phyloP scores from a whole-genome alignment of 108 stramenopile species.

The Skeletonema grethae region DNA sequence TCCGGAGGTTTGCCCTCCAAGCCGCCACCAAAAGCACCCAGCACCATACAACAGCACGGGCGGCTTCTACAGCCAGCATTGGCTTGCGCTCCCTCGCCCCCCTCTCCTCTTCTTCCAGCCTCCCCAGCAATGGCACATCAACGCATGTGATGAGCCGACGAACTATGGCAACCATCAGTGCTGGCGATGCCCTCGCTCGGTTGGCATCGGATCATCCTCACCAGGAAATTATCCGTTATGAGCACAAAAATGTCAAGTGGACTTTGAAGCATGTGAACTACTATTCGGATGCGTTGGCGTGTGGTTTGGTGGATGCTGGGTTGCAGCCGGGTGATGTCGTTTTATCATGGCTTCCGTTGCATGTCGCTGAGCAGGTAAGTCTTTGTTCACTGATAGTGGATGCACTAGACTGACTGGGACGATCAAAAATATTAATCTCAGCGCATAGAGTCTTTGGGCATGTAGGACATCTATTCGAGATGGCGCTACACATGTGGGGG shows the following conservation, averaged over 20 bases:
- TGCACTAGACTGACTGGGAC: background rate
- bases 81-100: slow-evolving; percentile 19
- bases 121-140: slow-evolving; percentile 13
- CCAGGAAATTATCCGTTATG: slow-evolving; percentile 83
- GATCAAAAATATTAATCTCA: background rate
- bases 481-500: background rate
- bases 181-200: slow-evolving; percentile 43
- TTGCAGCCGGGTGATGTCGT: slow-evolving; percentile 86
- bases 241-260: slow-evolving; percentile 89
- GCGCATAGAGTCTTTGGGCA: background rate
- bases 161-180: slow-evolving; percentile 48
- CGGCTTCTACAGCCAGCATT: slow-evolving; percentile 19
- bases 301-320: slow-evolving; percentile 82
- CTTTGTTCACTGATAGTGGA: slow-evolving; percentile 2
- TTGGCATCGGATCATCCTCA: slow-evolving; percentile 76
- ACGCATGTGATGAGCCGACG: slow-evolving; percentile 11
- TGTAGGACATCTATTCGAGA: background rate
- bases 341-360: slow-evolving; percentile 77
- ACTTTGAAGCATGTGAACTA: slow-evolving; percentile 78
- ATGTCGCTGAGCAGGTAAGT: slow-evolving; percentile 89
- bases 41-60: slow-evolving; percentile 14
- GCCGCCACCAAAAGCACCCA: slow-evolving; percentile 27
- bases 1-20: slow-evolving; percentile 39
- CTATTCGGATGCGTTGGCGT: slow-evolving; percentile 77
- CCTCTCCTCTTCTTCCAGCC: slow-evolving; percentile 9